Evolutionary conservation across 2,329 filamentous ascomycete species (phyloP).

Genomic region (Apiospora rasikravindrae): DNA sequence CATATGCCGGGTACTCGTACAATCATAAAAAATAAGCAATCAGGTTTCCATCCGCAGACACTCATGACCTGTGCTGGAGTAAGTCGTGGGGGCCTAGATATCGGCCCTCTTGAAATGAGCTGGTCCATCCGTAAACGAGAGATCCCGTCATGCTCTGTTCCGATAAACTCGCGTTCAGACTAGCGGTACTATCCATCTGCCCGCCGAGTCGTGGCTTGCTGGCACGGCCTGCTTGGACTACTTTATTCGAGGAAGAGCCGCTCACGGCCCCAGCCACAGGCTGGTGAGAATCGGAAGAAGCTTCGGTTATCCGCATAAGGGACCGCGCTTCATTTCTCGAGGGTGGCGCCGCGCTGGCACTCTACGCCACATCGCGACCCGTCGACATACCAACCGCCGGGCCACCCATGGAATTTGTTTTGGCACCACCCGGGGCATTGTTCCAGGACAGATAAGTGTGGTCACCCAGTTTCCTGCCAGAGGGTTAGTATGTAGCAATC

Average conservation of each 20-base stretch:
- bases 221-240: too few relatives aligned
- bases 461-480: slow-evolving; percentile 86
- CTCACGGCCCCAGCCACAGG: not conserved
- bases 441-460: slow-evolving; percentile 99
- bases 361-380: slow-evolving; percentile 59
- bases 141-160: slow-evolving; percentile 18
- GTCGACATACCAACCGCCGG: slow-evolving; percentile 52
- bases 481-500: slow-evolving; percentile 19
- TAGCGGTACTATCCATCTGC: slow-evolving; percentile 19
- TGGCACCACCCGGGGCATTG: slow-evolving; percentile 51
- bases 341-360: slow-evolving; percentile 20
- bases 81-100: not conserved
- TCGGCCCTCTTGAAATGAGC: slow-evolving; percentile 15
- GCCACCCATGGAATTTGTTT: slow-evolving; percentile 44
- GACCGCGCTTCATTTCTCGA: slow-evolving; percentile 20
- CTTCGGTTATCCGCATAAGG: slow-evolving; percentile 10
- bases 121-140: slow-evolving; percentile 19
- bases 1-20: slow-evolving; percentile 17
- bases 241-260: not conserved
- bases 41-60: not conserved
- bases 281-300: not conserved
- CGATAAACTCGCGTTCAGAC: slow-evolving; percentile 19
- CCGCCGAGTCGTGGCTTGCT: not conserved
- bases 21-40: slow-evolving; percentile 12
- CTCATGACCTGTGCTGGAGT: not conserved